Conservation (phyloP, 2,329 filamentous ascomycete species). For the Phialocephala sp. region DNA sequence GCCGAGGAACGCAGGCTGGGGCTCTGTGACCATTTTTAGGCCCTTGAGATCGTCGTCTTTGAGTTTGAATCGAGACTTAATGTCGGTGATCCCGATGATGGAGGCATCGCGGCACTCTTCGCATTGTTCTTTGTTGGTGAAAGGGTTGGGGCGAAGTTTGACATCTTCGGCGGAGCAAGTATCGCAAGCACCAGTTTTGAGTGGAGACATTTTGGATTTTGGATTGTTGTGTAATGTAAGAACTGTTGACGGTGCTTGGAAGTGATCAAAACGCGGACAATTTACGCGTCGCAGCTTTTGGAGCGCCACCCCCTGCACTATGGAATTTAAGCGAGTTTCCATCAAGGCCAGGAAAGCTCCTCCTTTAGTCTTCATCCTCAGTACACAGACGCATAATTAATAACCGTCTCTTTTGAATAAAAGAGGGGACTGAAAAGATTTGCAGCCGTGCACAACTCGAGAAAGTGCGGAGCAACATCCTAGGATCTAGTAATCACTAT, state of each 20-base stretch:
- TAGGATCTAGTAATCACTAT: no score
- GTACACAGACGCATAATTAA: no score
- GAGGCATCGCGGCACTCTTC: conserved; percentile 17
- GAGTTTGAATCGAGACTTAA: conserved; percentile 18
- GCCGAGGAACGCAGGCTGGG: conserved; percentile 21
- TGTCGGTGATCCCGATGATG: conserved; percentile 22
- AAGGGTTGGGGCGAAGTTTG: conserved; percentile 24
- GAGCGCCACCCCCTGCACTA: no score
- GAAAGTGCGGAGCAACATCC: no score
- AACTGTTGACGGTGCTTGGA: neutral
- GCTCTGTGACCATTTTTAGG: conserved; percentile 16
- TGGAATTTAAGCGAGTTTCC: no score
- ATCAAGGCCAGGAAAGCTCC: no score
- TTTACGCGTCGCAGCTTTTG: no score
- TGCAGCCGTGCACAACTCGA: no score
- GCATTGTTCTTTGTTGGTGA: conserved; percentile 24
- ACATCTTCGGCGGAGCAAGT: conserved; percentile 19
- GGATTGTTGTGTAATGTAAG: neutral
- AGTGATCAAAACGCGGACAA: neutral
- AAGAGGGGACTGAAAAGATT: no score
- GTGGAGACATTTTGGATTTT: conserved; percentile 12
- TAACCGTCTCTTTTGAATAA: no score
- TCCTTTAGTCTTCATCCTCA: no score
- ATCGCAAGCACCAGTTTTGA: conserved; percentile 18
- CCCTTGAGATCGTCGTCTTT: conserved; percentile 22